Conservation (phyloP, 148 eudicot genomes). For the Cornus florida region DNA sequence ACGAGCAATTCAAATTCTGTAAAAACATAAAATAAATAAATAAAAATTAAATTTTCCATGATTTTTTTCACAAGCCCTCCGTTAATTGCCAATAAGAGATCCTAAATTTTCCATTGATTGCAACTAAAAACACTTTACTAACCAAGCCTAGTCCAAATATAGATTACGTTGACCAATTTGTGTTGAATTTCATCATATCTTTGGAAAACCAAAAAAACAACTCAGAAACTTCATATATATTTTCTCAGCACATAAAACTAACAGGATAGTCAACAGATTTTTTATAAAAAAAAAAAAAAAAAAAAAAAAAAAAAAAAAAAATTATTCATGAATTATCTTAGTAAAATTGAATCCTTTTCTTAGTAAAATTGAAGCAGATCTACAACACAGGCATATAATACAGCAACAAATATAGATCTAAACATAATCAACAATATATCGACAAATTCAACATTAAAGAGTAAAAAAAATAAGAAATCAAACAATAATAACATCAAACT, state of each 20-base stretch:
- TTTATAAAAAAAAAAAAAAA: too few species aligned
- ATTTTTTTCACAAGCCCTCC: too few species aligned
- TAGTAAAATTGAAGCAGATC: background rate
- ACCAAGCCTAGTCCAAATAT: background rate
- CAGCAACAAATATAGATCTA: background rate
- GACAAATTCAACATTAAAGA: constrained; percentile 4
- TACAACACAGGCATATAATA: background rate
- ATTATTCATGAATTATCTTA: too few species aligned
- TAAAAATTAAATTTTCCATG: too few species aligned
- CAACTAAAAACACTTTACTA: background rate
- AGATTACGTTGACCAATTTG: too few species aligned
- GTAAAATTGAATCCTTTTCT: background rate
- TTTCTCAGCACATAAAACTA: background rate
- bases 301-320: too few species aligned
- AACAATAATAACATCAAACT: background rate
- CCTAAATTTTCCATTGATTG: background rate
- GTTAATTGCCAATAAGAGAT: background rate
- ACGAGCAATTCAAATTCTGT: background rate
- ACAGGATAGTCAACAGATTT: background rate
- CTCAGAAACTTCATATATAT: background rate
- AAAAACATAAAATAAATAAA: too few species aligned
- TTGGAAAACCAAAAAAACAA: background rate
- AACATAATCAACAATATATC: background rate
- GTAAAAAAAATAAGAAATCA: background rate
- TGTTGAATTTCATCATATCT: background rate